phyloP scores from a whole-genome alignment of 2,329 filamentous ascomycete species.

The Pseudogymnoascus sp. region DNA sequence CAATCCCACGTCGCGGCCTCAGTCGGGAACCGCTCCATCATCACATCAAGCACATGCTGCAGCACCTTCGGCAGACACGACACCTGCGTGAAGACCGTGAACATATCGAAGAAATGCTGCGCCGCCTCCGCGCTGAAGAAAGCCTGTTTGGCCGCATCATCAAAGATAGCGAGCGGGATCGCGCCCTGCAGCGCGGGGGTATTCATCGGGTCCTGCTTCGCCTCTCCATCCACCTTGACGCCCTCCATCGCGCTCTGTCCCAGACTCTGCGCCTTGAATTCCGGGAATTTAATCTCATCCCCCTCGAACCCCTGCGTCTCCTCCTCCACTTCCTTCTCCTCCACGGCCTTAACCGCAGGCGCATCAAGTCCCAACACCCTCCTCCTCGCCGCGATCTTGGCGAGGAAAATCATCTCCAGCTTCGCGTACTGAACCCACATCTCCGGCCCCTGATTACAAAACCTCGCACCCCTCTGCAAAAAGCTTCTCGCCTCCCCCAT shows the following conservation, averaged over 20 bases:
- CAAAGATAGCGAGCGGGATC: slow-evolving; percentile 87
- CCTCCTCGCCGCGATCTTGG: slow-evolving; percentile 69
- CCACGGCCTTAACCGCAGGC: slow-evolving; percentile 33
- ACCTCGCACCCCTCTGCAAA: slow-evolving; percentile 83
- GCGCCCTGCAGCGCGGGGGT: slow-evolving; percentile 87
- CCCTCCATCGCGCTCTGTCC: slow-evolving; percentile 39
- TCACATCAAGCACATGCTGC: slow-evolving; percentile 62
- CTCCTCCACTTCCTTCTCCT: slow-evolving; percentile 30
- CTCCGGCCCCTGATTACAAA: slow-evolving; percentile 67
- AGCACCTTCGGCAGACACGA: slow-evolving; percentile 60
- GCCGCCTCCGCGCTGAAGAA: slow-evolving; percentile 60
- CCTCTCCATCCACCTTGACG: slow-evolving; percentile 48
- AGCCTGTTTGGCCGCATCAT: slow-evolving; percentile 72
- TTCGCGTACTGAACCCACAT: slow-evolving; percentile 89
- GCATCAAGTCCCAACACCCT: slow-evolving; percentile 57
- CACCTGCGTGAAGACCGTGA: slow-evolving; percentile 61
- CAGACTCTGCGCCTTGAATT: slow-evolving; percentile 34
- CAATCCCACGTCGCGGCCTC: slow-evolving; percentile 61
- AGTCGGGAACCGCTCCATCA: slow-evolving; percentile 53
- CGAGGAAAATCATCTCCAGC: slow-evolving; percentile 87
- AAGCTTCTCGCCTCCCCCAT: slow-evolving; percentile 79
- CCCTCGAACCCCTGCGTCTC: slow-evolving; percentile 28
- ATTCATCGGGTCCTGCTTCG: slow-evolving; percentile 32
- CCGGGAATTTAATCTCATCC: slow-evolving; percentile 50
- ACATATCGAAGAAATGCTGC: slow-evolving; percentile 73